A percentile compares a stretch with the other conserved stretches of the same genome.
phyloP scores from a whole-genome alignment of 495 filamentous ascomycete species.

The Penicillium lividum region DNA sequence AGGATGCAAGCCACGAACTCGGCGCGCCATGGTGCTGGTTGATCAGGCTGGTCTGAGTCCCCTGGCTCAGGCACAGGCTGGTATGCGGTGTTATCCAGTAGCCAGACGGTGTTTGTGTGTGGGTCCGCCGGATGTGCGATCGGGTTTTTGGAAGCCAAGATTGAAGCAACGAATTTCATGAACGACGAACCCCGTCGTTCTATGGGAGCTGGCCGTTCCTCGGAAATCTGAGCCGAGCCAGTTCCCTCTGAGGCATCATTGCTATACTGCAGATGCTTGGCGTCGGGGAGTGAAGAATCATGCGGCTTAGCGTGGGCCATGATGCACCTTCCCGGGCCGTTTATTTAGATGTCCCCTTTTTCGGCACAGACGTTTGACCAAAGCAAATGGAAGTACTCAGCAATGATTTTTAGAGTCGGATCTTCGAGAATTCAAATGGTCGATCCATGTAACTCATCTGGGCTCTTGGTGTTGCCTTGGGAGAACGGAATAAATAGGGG shows the following conservation, averaged over 20 bases:
- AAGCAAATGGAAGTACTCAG: neutral
- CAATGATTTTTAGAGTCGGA: neutral
- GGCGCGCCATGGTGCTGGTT: slow-evolving; percentile 61
- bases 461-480: slow-evolving; percentile 13
- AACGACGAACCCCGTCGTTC: slow-evolving; percentile 35
- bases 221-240: neutral
- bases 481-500: slow-evolving; percentile 23
- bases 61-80: slow-evolving; percentile 35
- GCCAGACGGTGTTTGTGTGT: slow-evolving; percentile 71
- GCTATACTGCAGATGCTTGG: slow-evolving; percentile 2
- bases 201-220: slow-evolving; percentile 1
- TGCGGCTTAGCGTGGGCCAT: slow-evolving; percentile 11
- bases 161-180: slow-evolving; percentile 28
- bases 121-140: slow-evolving; percentile 40
- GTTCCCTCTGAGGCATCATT: neutral
- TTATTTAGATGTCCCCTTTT: neutral
- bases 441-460: neutral
- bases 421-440: neutral
- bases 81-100: slow-evolving; percentile 89
- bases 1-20: slow-evolving; percentile 84
- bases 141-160: slow-evolving; percentile 32
- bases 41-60: slow-evolving; percentile 21
- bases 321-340: slow-evolving; percentile 7
- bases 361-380: neutral
- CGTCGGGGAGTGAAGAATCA: slow-evolving; percentile 5